A percentile compares a stretch with the other conserved stretches of the same genome.
Conservation (phyloP, 2,329 filamentous ascomycete species). For the Ceratocystiopsis minuta region DNA sequence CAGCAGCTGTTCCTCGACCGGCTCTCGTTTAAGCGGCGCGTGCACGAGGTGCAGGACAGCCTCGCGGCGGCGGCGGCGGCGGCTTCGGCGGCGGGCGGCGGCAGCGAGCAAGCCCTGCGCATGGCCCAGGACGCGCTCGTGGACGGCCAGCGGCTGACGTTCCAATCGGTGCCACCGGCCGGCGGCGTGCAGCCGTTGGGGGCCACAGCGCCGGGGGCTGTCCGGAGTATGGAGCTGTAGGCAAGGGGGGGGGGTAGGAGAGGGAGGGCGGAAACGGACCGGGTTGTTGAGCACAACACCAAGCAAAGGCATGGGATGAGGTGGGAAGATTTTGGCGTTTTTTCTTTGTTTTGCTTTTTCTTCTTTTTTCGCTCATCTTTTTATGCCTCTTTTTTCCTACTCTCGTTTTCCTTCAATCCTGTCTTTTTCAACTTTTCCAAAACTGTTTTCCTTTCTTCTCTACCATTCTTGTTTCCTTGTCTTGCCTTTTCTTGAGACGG, state of each 20-base stretch:
- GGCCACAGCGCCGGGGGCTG: slow-evolving; percentile 25
- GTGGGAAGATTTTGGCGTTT: background rate
- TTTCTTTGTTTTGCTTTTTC: background rate
- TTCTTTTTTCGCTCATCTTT: background rate
- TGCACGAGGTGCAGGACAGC: slow-evolving; percentile 63
- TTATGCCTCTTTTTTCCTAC: background rate
- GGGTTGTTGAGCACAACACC: too few species aligned
- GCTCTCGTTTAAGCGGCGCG: slow-evolving; percentile 72
- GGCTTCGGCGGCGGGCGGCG: slow-evolving; percentile 8
- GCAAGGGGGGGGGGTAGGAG: background rate
- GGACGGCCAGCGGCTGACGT: slow-evolving; percentile 35
- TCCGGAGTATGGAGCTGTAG: slow-evolving; percentile 40
- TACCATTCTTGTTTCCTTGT: background rate
- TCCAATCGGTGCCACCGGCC: slow-evolving; percentile 27
- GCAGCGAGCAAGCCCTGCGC: slow-evolving; percentile 31
- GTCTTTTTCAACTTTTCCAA: background rate
- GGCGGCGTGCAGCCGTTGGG: slow-evolving; percentile 35
- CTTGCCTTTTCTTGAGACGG: background rate
- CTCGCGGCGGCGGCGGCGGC: slow-evolving; percentile 34
- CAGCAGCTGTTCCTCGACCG: slow-evolving; percentile 91
- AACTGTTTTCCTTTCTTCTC: background rate
- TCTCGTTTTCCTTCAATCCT: too few species aligned
- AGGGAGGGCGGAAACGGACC: too few species aligned
- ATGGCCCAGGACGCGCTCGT: slow-evolving; percentile 27
- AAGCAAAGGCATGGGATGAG: too few species aligned